Percentiles rank a stretch among this genome's conserved stretches.
Evolutionary conservation across 179 eudicot genomes (phyloP).

Genomic region (Patellifolia procumbens): DNA sequence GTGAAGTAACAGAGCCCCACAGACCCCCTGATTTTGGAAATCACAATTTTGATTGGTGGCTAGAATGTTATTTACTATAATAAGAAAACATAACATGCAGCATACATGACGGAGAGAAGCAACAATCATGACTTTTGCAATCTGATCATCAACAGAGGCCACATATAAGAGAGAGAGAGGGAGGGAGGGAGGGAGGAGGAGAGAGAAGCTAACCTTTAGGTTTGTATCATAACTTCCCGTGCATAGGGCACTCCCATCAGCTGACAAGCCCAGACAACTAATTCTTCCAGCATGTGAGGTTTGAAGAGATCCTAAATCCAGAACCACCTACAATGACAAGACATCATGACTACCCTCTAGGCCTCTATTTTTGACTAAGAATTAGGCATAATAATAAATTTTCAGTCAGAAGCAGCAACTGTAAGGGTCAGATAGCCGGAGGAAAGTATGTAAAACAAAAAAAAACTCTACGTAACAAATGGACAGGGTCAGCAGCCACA

Average conservation of each 20-base stretch:
- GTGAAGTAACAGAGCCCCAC: too few species aligned
- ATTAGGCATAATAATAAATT: background rate
- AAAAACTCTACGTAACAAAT: background rate
- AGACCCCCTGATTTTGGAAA: too few species aligned
- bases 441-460: background rate
- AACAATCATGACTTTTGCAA: background rate
- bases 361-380: background rate
- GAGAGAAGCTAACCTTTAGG: slow-evolving; percentile 63
- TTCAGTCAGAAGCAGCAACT: background rate
- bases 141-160: background rate
- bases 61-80: too few species aligned
- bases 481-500: background rate
- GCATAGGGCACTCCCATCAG: slow-evolving; percentile 98
- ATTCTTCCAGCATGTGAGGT: slow-evolving; percentile 73
- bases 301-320: slow-evolving; percentile 79
- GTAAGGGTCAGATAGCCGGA: background rate
- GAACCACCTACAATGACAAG: slow-evolving; percentile 52
- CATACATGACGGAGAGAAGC: background rate
- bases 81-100: background rate
- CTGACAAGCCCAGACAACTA: slow-evolving; percentile 88
- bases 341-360: background rate
- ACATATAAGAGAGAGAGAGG: background rate
- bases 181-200: background rate
- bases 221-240: slow-evolving; percentile 95
- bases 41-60: too few species aligned